Percentiles rank a stretch among this genome's conserved stretches.
Conservation (phyloP, 306 rosid genomes). For the Lagenaria siceraria region DNA sequence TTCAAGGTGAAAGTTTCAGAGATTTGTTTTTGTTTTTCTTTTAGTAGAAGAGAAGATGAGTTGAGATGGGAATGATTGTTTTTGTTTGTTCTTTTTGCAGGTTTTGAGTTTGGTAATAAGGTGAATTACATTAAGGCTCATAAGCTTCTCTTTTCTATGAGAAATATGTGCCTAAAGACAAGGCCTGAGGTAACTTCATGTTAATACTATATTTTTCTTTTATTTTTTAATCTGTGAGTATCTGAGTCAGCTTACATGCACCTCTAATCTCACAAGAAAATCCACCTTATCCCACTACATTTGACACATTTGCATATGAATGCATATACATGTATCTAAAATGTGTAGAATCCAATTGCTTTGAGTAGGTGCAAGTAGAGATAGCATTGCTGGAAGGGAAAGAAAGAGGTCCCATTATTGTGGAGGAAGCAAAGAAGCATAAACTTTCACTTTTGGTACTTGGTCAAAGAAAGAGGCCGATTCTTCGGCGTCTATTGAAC, state of each 20-base stretch:
- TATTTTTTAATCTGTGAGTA: no score
- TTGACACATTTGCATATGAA: not conserved
- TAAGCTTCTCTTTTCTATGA: conserved; percentile 46
- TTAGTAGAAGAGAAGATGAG: not conserved
- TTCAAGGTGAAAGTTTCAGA: conserved; percentile 27
- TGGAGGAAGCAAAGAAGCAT: conserved; percentile 64
- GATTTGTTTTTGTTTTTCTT: not conserved
- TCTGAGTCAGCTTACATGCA: no score
- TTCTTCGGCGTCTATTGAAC: conserved; percentile 28
- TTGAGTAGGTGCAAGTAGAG: conserved; percentile 48
- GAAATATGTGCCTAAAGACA: conserved; percentile 36
- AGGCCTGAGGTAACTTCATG: conserved; percentile 49
- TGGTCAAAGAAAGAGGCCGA: conserved; percentile 53
- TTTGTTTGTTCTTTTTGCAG: conserved; percentile 12
- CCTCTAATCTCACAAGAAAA: no score
- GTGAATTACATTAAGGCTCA: conserved; percentile 24
- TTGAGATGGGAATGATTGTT: not conserved
- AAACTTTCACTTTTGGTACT: conserved; percentile 53
- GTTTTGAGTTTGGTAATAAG: conserved; percentile 23
- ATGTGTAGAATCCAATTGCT: not conserved
- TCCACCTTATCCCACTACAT: no score
- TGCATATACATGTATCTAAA: not conserved
- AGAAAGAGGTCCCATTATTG: conserved; percentile 51
- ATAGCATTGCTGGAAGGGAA: conserved; percentile 48
- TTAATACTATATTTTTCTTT: not conserved